These are phyloP conservation scores for Incumbomyces delicatus DNA, from an alignment of 2,329 filamentous ascomycete species.

Conservation along the genomic window DNA sequence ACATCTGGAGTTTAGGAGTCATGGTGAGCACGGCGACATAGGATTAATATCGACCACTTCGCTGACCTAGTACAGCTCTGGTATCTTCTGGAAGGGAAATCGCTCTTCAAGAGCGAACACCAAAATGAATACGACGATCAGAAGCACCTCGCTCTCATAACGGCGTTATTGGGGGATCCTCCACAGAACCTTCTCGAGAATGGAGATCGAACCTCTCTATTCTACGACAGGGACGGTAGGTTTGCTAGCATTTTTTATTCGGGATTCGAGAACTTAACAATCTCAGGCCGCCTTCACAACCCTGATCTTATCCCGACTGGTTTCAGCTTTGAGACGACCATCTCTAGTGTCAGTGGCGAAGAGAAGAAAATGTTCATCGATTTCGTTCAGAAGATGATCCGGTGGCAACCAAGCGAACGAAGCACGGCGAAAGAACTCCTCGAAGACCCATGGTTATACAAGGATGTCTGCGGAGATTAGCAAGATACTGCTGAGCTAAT, in stretches of 20 bases:
- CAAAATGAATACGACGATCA: too few relatives aligned
- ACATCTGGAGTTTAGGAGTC: constrained; percentile 35
- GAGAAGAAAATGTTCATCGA: constrained; percentile 25
- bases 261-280: too few relatives aligned
- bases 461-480: neutral
- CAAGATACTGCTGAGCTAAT: too few relatives aligned
- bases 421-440: constrained; percentile 28
- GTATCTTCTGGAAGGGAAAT: too few relatives aligned
- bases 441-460: constrained; percentile 23
- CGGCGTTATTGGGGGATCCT: constrained; percentile 31
- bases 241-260: too few relatives aligned
- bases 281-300: too few relatives aligned
- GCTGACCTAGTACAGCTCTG: too few relatives aligned
- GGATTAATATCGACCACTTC: too few relatives aligned
- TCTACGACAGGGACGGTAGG: too few relatives aligned
- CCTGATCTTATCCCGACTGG: too few relatives aligned
- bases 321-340: neutral
- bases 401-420: constrained; percentile 27
- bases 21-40: constrained; percentile 12
- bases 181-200: constrained; percentile 25
- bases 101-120: too few relatives aligned
- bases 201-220: too few relatives aligned
- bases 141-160: constrained; percentile 30
- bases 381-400: constrained; percentile 26
- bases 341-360: constrained; percentile 12